Evolutionary conservation across 495 filamentous ascomycete genomes (phyloP).

Genomic region (Trichoderma orchidacearum): DNA sequence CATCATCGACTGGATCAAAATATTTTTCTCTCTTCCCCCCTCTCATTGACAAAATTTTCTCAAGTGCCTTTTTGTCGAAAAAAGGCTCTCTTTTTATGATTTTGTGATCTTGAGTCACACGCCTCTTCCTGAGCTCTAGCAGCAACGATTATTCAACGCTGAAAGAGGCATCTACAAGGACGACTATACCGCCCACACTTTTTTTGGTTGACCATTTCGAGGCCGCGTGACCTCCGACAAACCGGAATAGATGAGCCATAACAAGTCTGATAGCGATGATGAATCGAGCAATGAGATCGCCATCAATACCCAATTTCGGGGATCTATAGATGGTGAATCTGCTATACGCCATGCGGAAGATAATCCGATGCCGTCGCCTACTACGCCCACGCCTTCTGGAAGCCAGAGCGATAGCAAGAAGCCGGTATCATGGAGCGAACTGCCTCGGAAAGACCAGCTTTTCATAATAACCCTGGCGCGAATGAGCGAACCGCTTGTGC

Average conservation of each 20-base stretch:
- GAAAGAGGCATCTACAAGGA: not conserved
- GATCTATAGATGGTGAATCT: not conserved
- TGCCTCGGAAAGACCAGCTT: conserved; percentile 65
- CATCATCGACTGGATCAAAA: not conserved
- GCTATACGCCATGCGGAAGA: not conserved
- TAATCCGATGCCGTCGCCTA: not conserved
- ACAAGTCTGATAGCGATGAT: not conserved
- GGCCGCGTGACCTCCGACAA: not conserved
- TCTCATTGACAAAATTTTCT: no score
- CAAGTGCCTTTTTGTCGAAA: no score
- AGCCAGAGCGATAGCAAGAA: conserved; percentile 3
- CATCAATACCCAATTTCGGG: not conserved
- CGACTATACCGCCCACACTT: not conserved
- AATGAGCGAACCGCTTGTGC: conserved; percentile 65
- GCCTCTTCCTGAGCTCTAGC: not conserved
- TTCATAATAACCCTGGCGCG: conserved; percentile 60
- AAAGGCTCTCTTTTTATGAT: no score
- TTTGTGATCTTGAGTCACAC: not conserved
- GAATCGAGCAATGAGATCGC: not conserved
- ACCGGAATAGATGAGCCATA: not conserved
- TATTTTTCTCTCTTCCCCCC: not conserved
- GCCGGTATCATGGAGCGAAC: conserved; percentile 48
- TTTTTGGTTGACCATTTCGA: not conserved
- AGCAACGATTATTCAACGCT: not conserved
- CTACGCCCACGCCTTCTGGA: not conserved